phyloP scores from a whole-genome alignment of 2,329 filamentous ascomycete species.

The Arthrobotrys pseudoclavata region DNA sequence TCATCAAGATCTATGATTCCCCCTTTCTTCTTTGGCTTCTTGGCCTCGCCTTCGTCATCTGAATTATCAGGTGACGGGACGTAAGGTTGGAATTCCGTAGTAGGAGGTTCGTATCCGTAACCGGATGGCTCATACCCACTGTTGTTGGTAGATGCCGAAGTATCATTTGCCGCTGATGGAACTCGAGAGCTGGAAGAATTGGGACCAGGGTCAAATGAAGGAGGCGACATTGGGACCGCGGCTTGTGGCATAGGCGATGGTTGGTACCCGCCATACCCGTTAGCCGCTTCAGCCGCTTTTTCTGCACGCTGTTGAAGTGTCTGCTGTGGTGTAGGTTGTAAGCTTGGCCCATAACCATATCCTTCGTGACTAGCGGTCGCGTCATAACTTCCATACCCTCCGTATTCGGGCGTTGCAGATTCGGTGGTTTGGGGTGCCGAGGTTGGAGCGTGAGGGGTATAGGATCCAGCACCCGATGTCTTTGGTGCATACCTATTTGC shows the following conservation, averaged over 20 bases:
- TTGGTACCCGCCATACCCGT: constrained; percentile 50
- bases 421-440: constrained; percentile 65
- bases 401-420: constrained; percentile 64
- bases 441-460: constrained; percentile 63
- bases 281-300: constrained; percentile 22
- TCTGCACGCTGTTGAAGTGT: constrained; percentile 27
- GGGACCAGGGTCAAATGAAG: constrained; percentile 33
- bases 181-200: constrained; percentile 26
- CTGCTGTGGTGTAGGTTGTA: constrained; percentile 43
- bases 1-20: constrained; percentile 85
- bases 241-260: constrained; percentile 31
- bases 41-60: constrained; percentile 69
- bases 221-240: constrained; percentile 45
- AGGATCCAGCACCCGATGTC: constrained; percentile 64
- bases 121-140: constrained; percentile 63
- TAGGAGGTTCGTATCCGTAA: constrained; percentile 71
- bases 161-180: constrained; percentile 18
- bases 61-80: constrained; percentile 69
- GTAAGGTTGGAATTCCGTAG: constrained; percentile 66
- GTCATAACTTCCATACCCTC: constrained; percentile 70
- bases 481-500: constrained; percentile 57
- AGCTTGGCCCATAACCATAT: constrained; percentile 67
- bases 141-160: constrained; percentile 64
- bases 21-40: constrained; percentile 77
- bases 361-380: constrained; percentile 70